Conservation (phyloP, 1,284 basidiomycete genomes). For the Agroathelia rolfsii region DNA sequence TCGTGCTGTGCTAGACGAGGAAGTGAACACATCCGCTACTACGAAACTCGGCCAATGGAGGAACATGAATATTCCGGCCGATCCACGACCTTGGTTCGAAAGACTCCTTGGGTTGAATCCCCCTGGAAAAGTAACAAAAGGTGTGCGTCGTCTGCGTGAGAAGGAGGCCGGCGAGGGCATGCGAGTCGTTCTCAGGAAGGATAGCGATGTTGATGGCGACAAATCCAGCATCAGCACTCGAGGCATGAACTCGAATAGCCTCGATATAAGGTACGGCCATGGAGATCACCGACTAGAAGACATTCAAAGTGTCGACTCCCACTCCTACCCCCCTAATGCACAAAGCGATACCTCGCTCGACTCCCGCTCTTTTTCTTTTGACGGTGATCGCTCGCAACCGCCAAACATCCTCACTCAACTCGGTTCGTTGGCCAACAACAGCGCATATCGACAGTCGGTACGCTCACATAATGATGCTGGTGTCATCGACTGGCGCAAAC, state of each 20-base stretch:
- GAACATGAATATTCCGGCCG: constrained; percentile 82
- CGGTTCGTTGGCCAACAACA: constrained; percentile 31
- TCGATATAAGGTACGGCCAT: constrained; percentile 25
- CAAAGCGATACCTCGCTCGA: constrained; percentile 17
- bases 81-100: constrained; percentile 70
- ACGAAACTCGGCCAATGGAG: constrained; percentile 82
- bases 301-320: constrained; percentile 56
- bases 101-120: constrained; percentile 56
- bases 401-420: constrained; percentile 21
- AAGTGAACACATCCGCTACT: constrained; percentile 85
- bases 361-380: constrained; percentile 20
- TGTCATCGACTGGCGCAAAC: constrained; percentile 72
- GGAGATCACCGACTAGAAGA: constrained; percentile 46
- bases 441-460: constrained; percentile 50
- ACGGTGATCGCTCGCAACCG: constrained; percentile 22
- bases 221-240: constrained; percentile 30
- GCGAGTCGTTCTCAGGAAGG: constrained; percentile 54
- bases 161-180: constrained; percentile 64
- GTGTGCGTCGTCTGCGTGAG: constrained; percentile 79
- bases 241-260: constrained; percentile 29
- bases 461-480: constrained; percentile 47
- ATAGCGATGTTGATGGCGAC: constrained; percentile 27
- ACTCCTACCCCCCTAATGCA: constrained; percentile 48
- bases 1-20: constrained; percentile 76
- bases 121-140: constrained; percentile 73